Conservation (phyloP, 2,329 filamentous ascomycete genomes). For the Colletotrichum chrysophilum region DNA sequence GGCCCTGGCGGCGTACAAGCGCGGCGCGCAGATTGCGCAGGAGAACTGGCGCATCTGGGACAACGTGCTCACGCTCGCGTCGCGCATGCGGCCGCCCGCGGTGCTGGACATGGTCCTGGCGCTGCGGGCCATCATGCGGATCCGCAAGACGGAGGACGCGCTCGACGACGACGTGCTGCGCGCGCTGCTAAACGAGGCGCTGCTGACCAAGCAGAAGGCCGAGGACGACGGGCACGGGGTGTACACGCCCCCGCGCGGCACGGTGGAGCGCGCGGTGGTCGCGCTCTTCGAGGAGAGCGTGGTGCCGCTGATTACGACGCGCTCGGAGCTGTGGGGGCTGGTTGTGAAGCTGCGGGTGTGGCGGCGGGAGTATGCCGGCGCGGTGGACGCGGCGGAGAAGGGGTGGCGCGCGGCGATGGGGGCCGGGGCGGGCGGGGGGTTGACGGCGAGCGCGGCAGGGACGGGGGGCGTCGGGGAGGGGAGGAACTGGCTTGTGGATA, state of each 20-base stretch:
- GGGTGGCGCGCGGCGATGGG: conserved; percentile 76
- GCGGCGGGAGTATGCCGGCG: conserved; percentile 71
- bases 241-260: conserved; percentile 59
- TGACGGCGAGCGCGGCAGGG: conserved; percentile 3
- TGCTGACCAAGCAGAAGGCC: conserved; percentile 48
- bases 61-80: conserved; percentile 88
- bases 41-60: conserved; percentile 96
- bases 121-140: conserved; percentile 75
- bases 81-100: conserved; percentile 76
- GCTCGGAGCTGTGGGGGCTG: conserved; percentile 78
- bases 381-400: conserved; percentile 86
- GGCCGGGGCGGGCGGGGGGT: conserved; percentile 18
- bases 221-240: conserved; percentile 29
- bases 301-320: conserved; percentile 82
- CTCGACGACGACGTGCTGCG: conserved; percentile 77
- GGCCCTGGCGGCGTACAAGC: conserved; percentile 84
- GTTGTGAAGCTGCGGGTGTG: conserved; percentile 76
- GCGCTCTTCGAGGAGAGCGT: conserved; percentile 77
- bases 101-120: conserved; percentile 79
- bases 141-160: conserved; percentile 79
- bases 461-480: conserved; percentile 18
- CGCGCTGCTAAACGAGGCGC: conserved; percentile 74
- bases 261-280: conserved; percentile 66
- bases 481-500: conserved; percentile 59
- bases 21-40: conserved; percentile 81